phyloP scores from a whole-genome alignment of 2,329 filamentous ascomycete genomes.

The Nakataea oryzae region DNA sequence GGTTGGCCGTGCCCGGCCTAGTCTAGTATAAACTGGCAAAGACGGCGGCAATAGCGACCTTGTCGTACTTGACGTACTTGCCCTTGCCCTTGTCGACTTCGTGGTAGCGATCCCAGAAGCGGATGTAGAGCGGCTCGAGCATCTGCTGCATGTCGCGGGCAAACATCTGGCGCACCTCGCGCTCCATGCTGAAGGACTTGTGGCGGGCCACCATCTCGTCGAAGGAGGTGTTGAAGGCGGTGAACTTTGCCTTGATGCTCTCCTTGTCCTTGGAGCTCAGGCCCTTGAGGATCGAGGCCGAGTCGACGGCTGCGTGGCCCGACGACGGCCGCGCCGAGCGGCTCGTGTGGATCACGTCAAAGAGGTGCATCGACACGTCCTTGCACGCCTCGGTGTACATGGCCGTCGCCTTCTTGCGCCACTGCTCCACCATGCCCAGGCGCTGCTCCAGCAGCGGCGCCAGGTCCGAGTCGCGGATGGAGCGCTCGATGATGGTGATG shows the following conservation, averaged over 20 bases:
- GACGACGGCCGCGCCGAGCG: constrained; percentile 63
- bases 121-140: constrained; percentile 85
- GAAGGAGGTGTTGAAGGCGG: constrained; percentile 80
- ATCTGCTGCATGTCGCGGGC: constrained; percentile 79
- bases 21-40: constrained; percentile 41
- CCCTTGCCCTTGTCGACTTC: constrained; percentile 96
- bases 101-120: constrained; percentile 96
- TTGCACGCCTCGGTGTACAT: constrained; percentile 83
- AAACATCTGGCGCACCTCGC: constrained; percentile 72
- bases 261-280: constrained; percentile 88
- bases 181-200: constrained; percentile 80
- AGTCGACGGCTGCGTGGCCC: constrained; percentile 60
- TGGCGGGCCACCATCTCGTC: constrained; percentile 80
- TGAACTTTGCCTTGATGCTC: constrained; percentile 91
- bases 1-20: neutral
- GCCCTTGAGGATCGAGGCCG: constrained; percentile 71
- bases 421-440: constrained; percentile 55
- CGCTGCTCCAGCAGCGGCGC: constrained; percentile 57
- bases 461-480: constrained; percentile 74
- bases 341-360: constrained; percentile 88
- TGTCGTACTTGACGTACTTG: constrained; percentile 98
- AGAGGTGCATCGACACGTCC: constrained; percentile 72
- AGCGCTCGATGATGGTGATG: constrained; percentile 72
- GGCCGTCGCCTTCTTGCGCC: constrained; percentile 76
- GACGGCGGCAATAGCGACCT: constrained; percentile 62